Evolutionary conservation across 805 yeast species (phyloP).

Genomic region (Lipomyces mesembrius): DNA sequence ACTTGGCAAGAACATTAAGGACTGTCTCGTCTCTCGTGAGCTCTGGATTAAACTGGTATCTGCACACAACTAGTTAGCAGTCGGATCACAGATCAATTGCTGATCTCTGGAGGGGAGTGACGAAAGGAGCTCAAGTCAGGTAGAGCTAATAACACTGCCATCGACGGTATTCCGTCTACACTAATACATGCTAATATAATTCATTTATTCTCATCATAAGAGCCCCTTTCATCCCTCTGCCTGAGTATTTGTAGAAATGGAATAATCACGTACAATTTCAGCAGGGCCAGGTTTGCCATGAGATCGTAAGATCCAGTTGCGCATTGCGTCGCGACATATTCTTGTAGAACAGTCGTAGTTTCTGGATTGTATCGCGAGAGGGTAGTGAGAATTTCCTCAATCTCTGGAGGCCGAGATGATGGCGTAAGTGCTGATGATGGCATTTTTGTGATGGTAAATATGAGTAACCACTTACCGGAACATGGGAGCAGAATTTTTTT

Average conservation of each 20-base stretch:
- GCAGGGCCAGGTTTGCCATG: slow-evolving; percentile 53
- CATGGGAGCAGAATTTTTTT: background rate
- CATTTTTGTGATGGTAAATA: slow-evolving; percentile 11
- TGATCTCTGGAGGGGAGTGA: background rate
- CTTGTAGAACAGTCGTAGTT: slow-evolving; percentile 52
- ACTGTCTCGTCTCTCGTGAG: slow-evolving; percentile 39
- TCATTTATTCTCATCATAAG: slow-evolving; percentile 27
- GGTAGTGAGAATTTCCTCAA: slow-evolving; percentile 50
- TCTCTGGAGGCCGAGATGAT: slow-evolving; percentile 49
- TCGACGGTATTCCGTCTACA: slow-evolving; percentile 34
- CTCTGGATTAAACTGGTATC: slow-evolving; percentile 46
- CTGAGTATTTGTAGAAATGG: background rate
- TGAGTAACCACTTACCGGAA: background rate
- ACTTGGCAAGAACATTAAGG: slow-evolving; percentile 49
- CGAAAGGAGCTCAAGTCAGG: slow-evolving; percentile 22
- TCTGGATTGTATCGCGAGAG: slow-evolving; percentile 54
- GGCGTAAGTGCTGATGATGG: slow-evolving; percentile 39
- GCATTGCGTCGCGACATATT: slow-evolving; percentile 52
- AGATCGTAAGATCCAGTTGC: slow-evolving; percentile 45
- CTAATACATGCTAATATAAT: slow-evolving; percentile 36
- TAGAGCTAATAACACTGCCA: slow-evolving; percentile 38
- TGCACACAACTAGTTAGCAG: background rate
- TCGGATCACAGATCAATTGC: background rate
- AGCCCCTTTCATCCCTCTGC: background rate
- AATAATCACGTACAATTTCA: slow-evolving; percentile 47